Percentiles rank a stretch among this genome's conserved stretches.
Evolutionary conservation across 2,329 filamentous ascomycete genomes (phyloP).

Genomic region (Trichophyton verrucosum): DNA sequence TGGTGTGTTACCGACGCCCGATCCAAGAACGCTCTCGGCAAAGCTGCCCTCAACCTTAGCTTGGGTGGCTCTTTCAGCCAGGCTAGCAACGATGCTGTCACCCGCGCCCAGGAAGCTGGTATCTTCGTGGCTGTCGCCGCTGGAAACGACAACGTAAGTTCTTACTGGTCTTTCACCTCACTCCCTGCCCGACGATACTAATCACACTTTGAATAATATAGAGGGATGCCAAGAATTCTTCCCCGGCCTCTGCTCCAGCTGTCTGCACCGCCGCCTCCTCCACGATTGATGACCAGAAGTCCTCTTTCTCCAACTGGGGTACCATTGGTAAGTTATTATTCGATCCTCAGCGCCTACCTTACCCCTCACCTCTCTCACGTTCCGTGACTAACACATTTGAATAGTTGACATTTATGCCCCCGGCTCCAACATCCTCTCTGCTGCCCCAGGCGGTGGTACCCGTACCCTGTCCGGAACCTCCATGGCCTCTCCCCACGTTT

Average conservation of each 20-base stretch:
- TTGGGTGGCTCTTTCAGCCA: constrained; percentile 26
- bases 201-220: constrained; percentile 6
- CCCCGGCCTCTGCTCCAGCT: constrained; percentile 28
- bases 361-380: background rate
- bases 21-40: constrained; percentile 19
- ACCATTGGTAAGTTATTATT: constrained; percentile 21
- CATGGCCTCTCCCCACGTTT: constrained; percentile 35
- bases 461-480: constrained; percentile 32
- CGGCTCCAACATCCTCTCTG: constrained; percentile 39
- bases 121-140: constrained; percentile 33
- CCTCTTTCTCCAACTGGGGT: constrained; percentile 33
- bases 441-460: constrained; percentile 39
- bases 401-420: constrained; percentile 46
- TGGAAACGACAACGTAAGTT: constrained; percentile 26
- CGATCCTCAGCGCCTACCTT: background rate
- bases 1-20: constrained; percentile 26
- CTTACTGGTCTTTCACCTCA: background rate
- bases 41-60: constrained; percentile 26
- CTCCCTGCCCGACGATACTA: background rate
- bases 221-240: constrained; percentile 23
- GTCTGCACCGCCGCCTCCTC: constrained; percentile 34
- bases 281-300: constrained; percentile 22
- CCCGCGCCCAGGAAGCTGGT: constrained; percentile 25
- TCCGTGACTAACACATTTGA: background rate
- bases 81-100: constrained; percentile 30